Base-by-base conservation (phyloP, 371 early-diverging fungal species). In the Lichtheimia ramosa region DNA sequence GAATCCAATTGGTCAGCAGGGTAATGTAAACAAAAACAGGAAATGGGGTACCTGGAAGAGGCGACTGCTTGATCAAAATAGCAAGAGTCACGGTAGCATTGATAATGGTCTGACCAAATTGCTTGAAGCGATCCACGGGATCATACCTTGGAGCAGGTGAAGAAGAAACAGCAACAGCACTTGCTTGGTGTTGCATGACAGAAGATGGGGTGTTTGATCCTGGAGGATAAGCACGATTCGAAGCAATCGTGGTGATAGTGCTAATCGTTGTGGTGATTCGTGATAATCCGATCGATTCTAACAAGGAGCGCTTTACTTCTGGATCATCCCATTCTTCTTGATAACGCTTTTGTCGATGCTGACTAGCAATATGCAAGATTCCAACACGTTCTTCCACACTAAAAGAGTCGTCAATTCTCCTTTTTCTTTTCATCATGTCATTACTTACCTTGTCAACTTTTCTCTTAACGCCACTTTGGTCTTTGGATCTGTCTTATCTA, bases 331-430 rank as follows among this genome's bases (percentile, higher is more conserved):
- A 24, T 21, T 63, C 64, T 25, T 53, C 54, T 41, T 58, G 58
- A 15, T 54, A 48, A 43, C 48, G 65, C 21, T 60, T 59, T 49
- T 59, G 65, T 28, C 60, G 54, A 21, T 54, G 59, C 43, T 60
- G 59, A 51, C 56, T 64, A 42, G 69, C 69, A 28, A 71, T 56
- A 16, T 67, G 62, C 3, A 72, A 49, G 43, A 77, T 73, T 18
- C 77, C 77, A 20, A 74, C 74, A 27, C 77, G 61, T 48, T 77
- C 72, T 59, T 77, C 74, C 6, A 77, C 72, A 43, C 72, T 77
- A 42, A 20, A 39, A 27, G 16, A 15, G n/a, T 13, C 1, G 49
- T 43, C 42, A 62, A 28, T 43, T 10, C 42, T 42, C 10, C 5
- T 20, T 10, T 25, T 28, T 28, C 23, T 25, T n/a, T 40, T 24